phyloP scores from a whole-genome alignment of 129 eudicot genomes.

The Ambrosia trifida region DNA sequence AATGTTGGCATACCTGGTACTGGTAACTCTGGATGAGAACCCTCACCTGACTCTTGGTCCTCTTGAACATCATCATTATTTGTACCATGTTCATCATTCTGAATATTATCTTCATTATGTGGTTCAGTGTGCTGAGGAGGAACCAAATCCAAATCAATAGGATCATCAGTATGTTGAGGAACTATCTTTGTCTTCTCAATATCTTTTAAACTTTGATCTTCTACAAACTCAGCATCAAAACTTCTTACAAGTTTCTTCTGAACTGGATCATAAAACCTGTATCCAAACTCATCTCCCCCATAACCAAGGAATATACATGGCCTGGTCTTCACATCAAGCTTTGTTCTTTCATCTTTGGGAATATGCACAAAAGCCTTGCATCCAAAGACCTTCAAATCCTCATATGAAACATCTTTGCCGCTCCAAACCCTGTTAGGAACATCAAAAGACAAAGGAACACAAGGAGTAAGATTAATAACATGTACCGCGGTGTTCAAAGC shows the following conservation, averaged over 20 bases:
- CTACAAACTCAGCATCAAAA: too few species aligned
- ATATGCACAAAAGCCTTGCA: background rate
- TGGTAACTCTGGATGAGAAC: background rate
- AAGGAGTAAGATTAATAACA: too few species aligned
- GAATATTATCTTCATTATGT: too few species aligned
- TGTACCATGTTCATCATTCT: too few species aligned
- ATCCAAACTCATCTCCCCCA: background rate
- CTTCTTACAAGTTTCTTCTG: too few species aligned
- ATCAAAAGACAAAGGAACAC: background rate
- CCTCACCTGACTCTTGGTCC: background rate
- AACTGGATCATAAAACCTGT: background rate
- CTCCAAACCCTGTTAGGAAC: slow-evolving; percentile 1
- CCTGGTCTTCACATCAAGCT: slow-evolving; percentile 2
- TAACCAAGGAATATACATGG: background rate
- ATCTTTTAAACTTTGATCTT: too few species aligned
- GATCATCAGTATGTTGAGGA: too few species aligned
- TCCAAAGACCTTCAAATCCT: background rate
- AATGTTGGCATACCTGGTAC: background rate
- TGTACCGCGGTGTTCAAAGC: background rate
- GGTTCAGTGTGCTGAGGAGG: too few species aligned
- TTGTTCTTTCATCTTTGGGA: background rate
- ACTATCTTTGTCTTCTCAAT: too few species aligned
- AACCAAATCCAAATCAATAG: too few species aligned
- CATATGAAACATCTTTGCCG: background rate
- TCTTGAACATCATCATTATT: too few species aligned